Percentiles rank a stretch among this genome's conserved stretches.
Evolutionary conservation across 345 rosid genomes (phyloP).

Genomic region (Dovyalis caffra): DNA sequence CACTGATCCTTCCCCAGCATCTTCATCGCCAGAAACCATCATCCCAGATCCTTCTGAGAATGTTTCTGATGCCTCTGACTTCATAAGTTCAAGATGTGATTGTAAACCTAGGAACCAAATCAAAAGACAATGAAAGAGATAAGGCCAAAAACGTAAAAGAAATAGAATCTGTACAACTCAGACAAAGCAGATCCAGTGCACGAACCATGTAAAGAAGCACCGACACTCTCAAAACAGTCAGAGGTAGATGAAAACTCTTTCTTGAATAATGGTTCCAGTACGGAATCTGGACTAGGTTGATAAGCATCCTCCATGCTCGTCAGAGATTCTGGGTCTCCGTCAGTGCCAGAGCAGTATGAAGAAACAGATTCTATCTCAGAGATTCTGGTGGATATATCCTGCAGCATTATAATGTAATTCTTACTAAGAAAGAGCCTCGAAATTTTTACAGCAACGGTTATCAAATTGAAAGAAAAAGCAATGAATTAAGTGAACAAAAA

Average conservation of each 20-base stretch:
- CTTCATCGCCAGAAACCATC: constrained; percentile 63
- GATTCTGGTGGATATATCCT: constrained; percentile 29
- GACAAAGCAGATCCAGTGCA: constrained; percentile 4
- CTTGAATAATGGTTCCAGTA: constrained; percentile 47
- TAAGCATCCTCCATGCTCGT: constrained; percentile 46
- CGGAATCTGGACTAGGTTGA: constrained; percentile 87
- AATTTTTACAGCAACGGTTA: not conserved
- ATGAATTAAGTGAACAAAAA: not conserved
- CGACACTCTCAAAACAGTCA: constrained; percentile 31
- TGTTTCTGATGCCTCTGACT: constrained; percentile 48
- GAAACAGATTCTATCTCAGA: constrained; percentile 42
- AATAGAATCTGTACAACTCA: not conserved
- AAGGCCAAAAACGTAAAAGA: not conserved
- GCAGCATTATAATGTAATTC: not conserved
- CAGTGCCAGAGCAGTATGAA: constrained; percentile 38
- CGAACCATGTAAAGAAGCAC: constrained; percentile 43
- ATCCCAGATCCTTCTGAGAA: constrained; percentile 53
- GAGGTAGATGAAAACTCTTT: constrained; percentile 30
- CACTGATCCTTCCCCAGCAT: constrained; percentile 30
- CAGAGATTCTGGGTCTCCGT: constrained; percentile 49
- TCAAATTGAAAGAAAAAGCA: not conserved
- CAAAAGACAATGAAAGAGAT: not conserved
- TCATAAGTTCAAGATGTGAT: constrained; percentile 45
- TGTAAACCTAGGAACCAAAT: constrained; percentile 35
- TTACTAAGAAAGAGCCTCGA: constrained; percentile 2